These are phyloP conservation scores for Jatropha podagrica DNA, from an alignment of 441 rosid species.

Conservation along the genomic window DNA sequence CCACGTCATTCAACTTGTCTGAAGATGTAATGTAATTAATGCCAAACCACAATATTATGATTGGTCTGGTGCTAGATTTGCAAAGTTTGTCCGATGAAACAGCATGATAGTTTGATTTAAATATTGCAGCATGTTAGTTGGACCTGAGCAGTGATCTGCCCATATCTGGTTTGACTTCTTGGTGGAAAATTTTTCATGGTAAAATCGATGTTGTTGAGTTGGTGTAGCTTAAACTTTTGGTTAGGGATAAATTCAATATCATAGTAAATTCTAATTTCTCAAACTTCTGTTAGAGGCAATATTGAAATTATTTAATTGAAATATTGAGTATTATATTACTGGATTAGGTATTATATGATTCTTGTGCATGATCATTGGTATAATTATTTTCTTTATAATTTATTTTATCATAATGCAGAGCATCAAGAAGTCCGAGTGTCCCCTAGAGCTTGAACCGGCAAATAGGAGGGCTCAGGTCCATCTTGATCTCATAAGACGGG, in stretches of 20 bases:
- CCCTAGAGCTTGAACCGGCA: slow-evolving; percentile 84
- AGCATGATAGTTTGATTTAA: not conserved
- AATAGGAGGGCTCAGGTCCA: slow-evolving; percentile 76
- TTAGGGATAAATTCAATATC: not conserved
- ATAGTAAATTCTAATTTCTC: not conserved
- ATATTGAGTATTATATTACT: too few relatives aligned
- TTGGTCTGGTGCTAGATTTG: not conserved
- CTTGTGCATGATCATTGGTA: not conserved
- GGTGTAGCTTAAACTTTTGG: not conserved
- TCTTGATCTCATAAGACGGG: slow-evolving; percentile 76
- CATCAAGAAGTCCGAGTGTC: slow-evolving; percentile 91
- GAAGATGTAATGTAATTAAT: not conserved
- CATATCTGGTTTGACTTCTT: not conserved
- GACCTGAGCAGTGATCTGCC: not conserved
- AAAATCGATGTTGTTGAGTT: not conserved
- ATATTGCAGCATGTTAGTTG: not conserved
- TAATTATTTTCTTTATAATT: slow-evolving; percentile 11
- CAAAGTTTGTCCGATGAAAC: not conserved
- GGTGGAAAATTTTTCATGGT: slow-evolving; percentile 2
- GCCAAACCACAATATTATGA: not conserved
- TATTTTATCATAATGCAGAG: slow-evolving; percentile 49
- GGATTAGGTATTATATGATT: not conserved
- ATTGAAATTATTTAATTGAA: not conserved
- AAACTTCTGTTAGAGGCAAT: not conserved
- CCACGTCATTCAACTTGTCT: not conserved